Evolutionary conservation across 306 rosid species (phyloP), one percentile per base, ranked within the genome.

Genomic region (Medicago ruthenica): DNA sequence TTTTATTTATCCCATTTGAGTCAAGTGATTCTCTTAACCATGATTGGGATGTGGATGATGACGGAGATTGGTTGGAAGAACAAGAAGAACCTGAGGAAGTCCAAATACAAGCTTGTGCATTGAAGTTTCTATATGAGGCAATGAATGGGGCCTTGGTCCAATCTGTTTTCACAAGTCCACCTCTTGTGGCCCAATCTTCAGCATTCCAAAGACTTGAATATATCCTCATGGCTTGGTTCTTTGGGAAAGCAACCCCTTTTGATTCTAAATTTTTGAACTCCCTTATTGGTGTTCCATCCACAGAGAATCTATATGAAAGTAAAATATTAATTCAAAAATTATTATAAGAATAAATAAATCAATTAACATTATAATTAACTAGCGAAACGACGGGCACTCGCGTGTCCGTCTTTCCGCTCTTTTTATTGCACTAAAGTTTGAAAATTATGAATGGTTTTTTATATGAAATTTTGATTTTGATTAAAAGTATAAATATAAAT

Each of bases 111-210:
- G 85, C 82, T 53, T 73, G 73, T 20, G 83, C 86, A 11, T 81
- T 87, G 91, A 80, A 87, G 41, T 78, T 79, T 76, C 64, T 72
- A 41, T 83, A 86, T 63, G 88, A 79, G 63, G 93, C 91, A 0
- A 69, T 85, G 84, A 89, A 89, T n/a, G 91, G 93, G 13, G 91
- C 85, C 55, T 81, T 70, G 80, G 53, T 39, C 93, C 93, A 89
- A 78, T 89, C 91, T 1, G 91, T 83, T 63, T 87, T 87, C 55
- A 87, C 91, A 64, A 81, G 88, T 12, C 91, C 93, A 55, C 93
- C 93, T 4, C 89, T 78, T 65, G 93, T 89, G 17, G 89, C 93
- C 91, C 91, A 89, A 21, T 87, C 74, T 21, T 89, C 91, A 3
- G 91, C 92, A 8, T 89, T 21, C 94, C 94, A 89, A 0, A 89